Evolutionary conservation across 805 yeast genomes (phyloP).

Genomic region (Ogataea pignaliae): DNA sequence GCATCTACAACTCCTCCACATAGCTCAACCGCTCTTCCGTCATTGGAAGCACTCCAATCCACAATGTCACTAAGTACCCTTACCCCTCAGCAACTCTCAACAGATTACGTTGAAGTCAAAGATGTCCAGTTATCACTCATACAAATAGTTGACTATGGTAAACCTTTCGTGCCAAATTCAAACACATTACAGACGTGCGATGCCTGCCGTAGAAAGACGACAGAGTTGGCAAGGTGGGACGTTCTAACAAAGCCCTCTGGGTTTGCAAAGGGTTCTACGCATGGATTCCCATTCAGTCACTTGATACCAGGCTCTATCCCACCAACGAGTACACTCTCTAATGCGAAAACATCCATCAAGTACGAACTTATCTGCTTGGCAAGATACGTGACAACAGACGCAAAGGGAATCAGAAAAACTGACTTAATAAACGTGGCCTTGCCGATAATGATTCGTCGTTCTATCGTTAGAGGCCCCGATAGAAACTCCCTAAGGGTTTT

Average conservation of each 20-base stretch:
- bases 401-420: conserved; percentile 25
- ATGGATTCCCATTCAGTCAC: conserved; percentile 90
- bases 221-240: conserved; percentile 84
- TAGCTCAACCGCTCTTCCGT: background rate
- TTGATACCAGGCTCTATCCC: conserved; percentile 85
- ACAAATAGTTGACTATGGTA: conserved; percentile 65
- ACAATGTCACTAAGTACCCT: conserved; percentile 22
- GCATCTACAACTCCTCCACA: background rate
- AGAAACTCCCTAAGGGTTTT: conserved; percentile 84
- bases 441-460: conserved; percentile 72
- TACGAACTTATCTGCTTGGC: conserved; percentile 72
- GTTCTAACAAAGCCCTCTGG: conserved; percentile 56
- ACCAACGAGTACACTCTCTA: conserved; percentile 66
- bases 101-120: conserved; percentile 45
- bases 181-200: conserved; percentile 47
- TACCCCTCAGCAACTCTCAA: conserved; percentile 12
- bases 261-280: conserved; percentile 59
- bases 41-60: conserved; percentile 13
- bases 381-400: conserved; percentile 33
- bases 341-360: conserved; percentile 47
- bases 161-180: conserved; percentile 61
- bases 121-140: conserved; percentile 61
- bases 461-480: conserved; percentile 77
- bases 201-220: conserved; percentile 50
- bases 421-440: conserved; percentile 41